A percentile compares a stretch with the other conserved stretches of the same genome.
phyloP scores from a whole-genome alignment of 441 rosid genomes.

The Eutrema salsugineum region DNA sequence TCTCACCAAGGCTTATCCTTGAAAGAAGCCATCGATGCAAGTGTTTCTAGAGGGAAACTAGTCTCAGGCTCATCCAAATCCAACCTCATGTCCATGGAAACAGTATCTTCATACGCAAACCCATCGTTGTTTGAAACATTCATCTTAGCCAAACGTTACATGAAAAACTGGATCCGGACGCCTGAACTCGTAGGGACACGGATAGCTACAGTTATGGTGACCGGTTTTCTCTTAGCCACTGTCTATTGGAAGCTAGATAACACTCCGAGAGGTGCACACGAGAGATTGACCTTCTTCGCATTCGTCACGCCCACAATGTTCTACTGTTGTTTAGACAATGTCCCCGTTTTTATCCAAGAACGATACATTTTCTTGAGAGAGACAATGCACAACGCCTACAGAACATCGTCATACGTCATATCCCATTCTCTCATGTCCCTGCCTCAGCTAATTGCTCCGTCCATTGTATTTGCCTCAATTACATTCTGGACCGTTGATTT shows the following conservation, averaged over 20 bases:
- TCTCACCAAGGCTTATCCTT: slow-evolving; percentile 11
- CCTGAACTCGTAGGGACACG: slow-evolving; percentile 36
- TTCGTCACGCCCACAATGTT: slow-evolving; percentile 28
- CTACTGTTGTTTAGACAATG: slow-evolving; percentile 21
- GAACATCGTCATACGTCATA: slow-evolving; percentile 31
- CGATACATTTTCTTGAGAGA: slow-evolving; percentile 65
- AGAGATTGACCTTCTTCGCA: slow-evolving; percentile 24
- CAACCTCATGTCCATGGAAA: slow-evolving; percentile 3
- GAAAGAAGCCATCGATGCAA: slow-evolving; percentile 31
- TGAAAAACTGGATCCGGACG: slow-evolving; percentile 38
- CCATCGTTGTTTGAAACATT: slow-evolving; percentile 33
- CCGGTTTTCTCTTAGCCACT: slow-evolving; percentile 43
- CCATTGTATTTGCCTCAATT: slow-evolving; percentile 46
- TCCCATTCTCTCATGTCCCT: slow-evolving; percentile 23
- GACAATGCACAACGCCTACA: slow-evolving; percentile 24
- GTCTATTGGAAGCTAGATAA: slow-evolving; percentile 49
- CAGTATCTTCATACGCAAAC: slow-evolving; percentile 36
- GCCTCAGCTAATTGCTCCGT: slow-evolving; percentile 40
- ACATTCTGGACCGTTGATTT: slow-evolving; percentile 78
- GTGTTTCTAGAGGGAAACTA: slow-evolving; percentile 34
- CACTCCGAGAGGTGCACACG: slow-evolving; percentile 31
- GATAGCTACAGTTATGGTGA: slow-evolving; percentile 29
- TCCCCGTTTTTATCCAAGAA: slow-evolving; percentile 29
- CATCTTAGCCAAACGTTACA: slow-evolving; percentile 38
- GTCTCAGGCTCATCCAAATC: slow-evolving; percentile 22